Conservation (phyloP, 2,329 filamentous ascomycete species). For the Neurospora sp. region DNA sequence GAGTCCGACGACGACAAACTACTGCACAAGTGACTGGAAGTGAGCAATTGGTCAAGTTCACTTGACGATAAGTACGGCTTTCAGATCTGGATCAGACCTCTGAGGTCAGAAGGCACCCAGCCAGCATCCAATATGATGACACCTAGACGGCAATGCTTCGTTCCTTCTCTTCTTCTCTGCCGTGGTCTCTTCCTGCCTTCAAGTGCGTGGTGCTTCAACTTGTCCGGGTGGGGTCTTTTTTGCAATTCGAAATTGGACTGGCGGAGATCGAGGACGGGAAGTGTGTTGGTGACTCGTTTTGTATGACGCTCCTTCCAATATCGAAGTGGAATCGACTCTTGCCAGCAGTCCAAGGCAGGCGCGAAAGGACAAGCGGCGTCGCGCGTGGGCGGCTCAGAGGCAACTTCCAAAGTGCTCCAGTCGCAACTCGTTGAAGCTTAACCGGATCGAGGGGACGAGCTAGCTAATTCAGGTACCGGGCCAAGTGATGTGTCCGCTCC, state of each 20-base stretch:
- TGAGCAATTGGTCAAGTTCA: neutral
- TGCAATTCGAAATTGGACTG: neutral
- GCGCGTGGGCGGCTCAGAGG: neutral
- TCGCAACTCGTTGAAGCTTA: neutral
- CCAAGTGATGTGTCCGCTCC: neutral
- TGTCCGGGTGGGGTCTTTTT: neutral
- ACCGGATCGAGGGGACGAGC: neutral
- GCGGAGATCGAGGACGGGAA: neutral
- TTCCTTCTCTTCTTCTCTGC: neutral
- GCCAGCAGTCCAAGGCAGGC: neutral
- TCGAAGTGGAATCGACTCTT: neutral
- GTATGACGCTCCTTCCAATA: neutral
- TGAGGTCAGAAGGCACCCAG: neutral
- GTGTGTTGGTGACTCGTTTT: neutral
- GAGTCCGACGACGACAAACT: neutral
- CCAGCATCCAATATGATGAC: neutral
- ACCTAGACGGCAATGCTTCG: neutral
- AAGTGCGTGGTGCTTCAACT: neutral
- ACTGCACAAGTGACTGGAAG: neutral
- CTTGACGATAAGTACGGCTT: neutral
- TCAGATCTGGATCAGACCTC: neutral
- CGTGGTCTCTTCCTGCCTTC: neutral
- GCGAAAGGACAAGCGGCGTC: neutral
- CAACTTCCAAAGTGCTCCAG: neutral
- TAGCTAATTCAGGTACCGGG: neutral